Evolutionary conservation across 2,329 filamentous ascomycete species (phyloP), one percentile per base, ranked within the genome.

Genomic region (Penicillium concentricum): DNA sequence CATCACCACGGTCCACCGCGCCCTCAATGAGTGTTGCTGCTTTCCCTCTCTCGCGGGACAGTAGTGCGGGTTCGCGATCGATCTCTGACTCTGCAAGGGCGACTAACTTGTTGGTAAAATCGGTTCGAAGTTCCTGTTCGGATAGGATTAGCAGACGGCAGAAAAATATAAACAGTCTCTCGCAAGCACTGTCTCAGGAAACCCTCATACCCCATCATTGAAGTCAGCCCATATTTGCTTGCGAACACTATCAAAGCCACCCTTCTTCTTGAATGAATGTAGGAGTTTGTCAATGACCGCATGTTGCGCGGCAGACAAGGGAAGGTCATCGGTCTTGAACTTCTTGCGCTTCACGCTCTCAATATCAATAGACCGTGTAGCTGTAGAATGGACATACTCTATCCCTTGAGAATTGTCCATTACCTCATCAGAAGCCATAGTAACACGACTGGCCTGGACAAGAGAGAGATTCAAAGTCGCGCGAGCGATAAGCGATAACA

Each of bases 181-280:
- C 51, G 50, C n/a, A 43, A 16, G 45, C n/a, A 22, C 28, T n/a
- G 6, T 7, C 28, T n/a, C n/a, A 18, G 18, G 15, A 9, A 3
- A 15, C 16, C 6, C 39, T 56, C 79, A 59, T 77, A 84, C 82
- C 58, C 79, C 78, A 50, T 80, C 75, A 56, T 82, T 79, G 59
- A 84, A 87, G 55, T 84, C 79, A 13, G 82, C 79, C 76, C 84
- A 85, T 3, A 85, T 74, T 57, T 82, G 79, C 70, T 87, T 87
- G 57, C 85, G 81, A 54, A 87, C 73, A 48, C 74, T 76, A 69
- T 88, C 85, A 65, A 86, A 88, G 54, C 84, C 83, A 61, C 85
- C 85, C 70, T 86, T 86, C 72, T 87, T 87, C 72, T 86, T 86
- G 70, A 87, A 86, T 0, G 82, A 83, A 67, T 85, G 81, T 18